Conservation (phyloP, 768 basidiomycete species). For the Russula abietina region DNA sequence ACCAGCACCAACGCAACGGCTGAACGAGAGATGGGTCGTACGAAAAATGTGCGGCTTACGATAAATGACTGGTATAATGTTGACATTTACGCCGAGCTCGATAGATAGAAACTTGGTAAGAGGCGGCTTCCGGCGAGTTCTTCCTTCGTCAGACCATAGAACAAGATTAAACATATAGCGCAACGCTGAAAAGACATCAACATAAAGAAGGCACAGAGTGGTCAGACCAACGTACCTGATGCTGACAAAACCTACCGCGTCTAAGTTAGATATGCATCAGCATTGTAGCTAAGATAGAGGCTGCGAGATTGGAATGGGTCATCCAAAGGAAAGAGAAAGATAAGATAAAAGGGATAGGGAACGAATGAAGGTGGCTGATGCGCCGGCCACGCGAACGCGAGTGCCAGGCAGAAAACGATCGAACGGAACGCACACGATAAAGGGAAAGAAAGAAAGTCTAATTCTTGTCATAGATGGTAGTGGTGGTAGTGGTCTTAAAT, state of each 20-base stretch:
- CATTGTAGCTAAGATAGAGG: too few relatives aligned
- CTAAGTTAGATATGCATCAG: constrained; percentile 66
- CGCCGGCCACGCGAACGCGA: too few relatives aligned
- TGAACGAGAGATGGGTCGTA: background rate
- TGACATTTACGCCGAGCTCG: constrained; percentile 81
- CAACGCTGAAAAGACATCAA: constrained; percentile 44
- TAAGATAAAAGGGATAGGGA: too few relatives aligned
- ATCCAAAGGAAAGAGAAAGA: too few relatives aligned
- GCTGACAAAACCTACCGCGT: constrained; percentile 69
- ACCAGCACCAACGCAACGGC: constrained; percentile 8
- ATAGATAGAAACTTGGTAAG: constrained; percentile 82
- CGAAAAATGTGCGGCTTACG: constrained; percentile 31
- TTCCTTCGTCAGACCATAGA: constrained; percentile 75
- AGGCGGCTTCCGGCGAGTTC: constrained; percentile 66
- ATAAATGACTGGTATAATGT: constrained; percentile 85
- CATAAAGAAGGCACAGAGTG: background rate
- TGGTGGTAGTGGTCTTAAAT: too few relatives aligned
- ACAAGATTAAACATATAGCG: constrained; percentile 77
- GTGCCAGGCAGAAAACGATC: too few relatives aligned
- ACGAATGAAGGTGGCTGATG: too few relatives aligned
- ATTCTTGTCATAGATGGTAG: too few relatives aligned
- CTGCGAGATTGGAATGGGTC: too few relatives aligned
- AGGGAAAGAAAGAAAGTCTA: too few relatives aligned
- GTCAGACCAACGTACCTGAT: constrained; percentile 52
- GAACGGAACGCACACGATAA: too few relatives aligned